A percentile compares a stretch with the other conserved stretches of the same genome.
These are phyloP conservation scores for Entonaema liquescens DNA, from an alignment of 495 filamentous ascomycete species.

Conservation along the genomic window DNA sequence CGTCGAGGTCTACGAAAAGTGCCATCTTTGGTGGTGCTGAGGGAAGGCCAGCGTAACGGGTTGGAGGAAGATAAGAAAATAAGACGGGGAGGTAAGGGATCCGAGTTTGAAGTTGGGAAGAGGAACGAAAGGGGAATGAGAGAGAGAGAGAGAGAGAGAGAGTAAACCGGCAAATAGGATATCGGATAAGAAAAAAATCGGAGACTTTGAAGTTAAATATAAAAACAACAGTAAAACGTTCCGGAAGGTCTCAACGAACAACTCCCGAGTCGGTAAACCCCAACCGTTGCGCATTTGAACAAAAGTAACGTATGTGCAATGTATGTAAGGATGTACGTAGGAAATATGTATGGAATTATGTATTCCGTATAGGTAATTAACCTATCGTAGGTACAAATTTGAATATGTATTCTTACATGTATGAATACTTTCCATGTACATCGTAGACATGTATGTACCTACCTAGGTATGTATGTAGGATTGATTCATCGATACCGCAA, in stretches of 20 bases:
- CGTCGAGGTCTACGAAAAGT: constrained; percentile 70
- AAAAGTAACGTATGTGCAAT: not conserved
- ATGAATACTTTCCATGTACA: not conserved
- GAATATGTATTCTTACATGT: not conserved
- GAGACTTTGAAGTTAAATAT: constrained; percentile 13
- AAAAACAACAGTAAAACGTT: not conserved
- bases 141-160: constrained; percentile 12
- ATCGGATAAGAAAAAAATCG: constrained; percentile 13
- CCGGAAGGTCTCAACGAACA: constrained; percentile 10
- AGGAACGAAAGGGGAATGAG: constrained; percentile 18
- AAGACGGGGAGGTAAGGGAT: not conserved
- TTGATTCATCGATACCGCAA: constrained; percentile 5
- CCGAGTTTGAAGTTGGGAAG: not conserved
- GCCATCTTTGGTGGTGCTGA: constrained; percentile 59
- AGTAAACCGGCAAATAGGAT: constrained; percentile 1
- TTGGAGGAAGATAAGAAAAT: not conserved
- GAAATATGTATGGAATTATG: not conserved
- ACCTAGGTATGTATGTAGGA: not conserved
- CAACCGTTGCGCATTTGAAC: constrained; percentile 21
- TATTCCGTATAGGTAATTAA: not conserved
- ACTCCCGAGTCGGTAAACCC: constrained; percentile 30
- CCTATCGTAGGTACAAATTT: not conserved
- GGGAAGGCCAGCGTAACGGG: constrained; percentile 7
- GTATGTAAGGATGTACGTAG: not conserved
- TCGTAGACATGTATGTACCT: too few relatives aligned